These are phyloP conservation scores for Alternaria triticina DNA, from an alignment of 2,329 filamentous ascomycete species.

Conservation along the genomic window DNA sequence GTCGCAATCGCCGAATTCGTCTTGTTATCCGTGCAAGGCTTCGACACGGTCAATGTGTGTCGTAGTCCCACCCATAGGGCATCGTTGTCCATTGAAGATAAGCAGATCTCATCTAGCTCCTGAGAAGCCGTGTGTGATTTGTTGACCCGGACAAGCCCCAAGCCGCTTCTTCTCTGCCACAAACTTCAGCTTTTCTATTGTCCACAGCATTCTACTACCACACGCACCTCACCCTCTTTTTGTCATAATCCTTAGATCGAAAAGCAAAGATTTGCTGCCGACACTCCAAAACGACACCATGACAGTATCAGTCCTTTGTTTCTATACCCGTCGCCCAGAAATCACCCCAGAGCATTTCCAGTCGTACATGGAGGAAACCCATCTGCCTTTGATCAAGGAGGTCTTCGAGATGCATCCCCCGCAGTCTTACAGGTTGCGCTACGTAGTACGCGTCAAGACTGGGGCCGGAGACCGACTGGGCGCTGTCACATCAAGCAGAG, in stretches of 20 bases:
- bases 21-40: constrained; percentile 9
- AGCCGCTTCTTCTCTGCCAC: neutral
- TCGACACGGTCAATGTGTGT: constrained; percentile 3
- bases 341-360: constrained; percentile 24
- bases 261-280: neutral
- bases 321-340: constrained; percentile 27
- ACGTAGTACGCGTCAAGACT: constrained; percentile 20
- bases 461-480: constrained; percentile 27
- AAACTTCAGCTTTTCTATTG: neutral
- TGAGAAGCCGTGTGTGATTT: constrained; percentile 6
- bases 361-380: constrained; percentile 20
- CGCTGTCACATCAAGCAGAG: constrained; percentile 16
- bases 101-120: constrained; percentile 6
- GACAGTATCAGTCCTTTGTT: constrained; percentile 16
- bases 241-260: neutral
- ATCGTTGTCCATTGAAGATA: constrained; percentile 1
- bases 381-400: constrained; percentile 25
- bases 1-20: constrained; percentile 2
- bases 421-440: constrained; percentile 12
- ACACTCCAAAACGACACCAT: constrained; percentile 7
- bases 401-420: constrained; percentile 20
- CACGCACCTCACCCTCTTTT: neutral
- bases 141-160: neutral
- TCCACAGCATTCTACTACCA: neutral
- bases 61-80: neutral